Conservation (phyloP, 768 basidiomycete genomes). For the Leccinellum luteum region DNA sequence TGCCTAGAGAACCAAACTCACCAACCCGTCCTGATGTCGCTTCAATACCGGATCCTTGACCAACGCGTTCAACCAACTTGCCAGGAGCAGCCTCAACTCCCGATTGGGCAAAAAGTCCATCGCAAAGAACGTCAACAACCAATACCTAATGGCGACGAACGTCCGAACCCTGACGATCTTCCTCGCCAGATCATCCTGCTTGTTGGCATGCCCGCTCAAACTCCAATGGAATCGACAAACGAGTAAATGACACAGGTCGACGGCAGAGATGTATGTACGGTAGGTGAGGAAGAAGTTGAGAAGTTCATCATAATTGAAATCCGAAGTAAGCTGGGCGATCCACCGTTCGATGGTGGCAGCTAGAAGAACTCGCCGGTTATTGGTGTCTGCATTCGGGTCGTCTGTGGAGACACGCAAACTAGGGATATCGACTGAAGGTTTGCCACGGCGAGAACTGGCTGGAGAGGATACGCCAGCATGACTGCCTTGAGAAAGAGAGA, state of each 20-base stretch:
- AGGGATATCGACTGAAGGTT: constrained; percentile 27
- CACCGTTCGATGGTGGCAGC: constrained; percentile 92
- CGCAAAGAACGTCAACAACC: constrained; percentile 87
- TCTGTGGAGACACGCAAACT: constrained; percentile 23
- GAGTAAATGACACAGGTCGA: constrained; percentile 78
- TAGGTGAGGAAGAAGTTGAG: constrained; percentile 92
- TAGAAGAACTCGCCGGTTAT: constrained; percentile 51
- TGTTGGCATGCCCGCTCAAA: constrained; percentile 35
- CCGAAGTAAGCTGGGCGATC: constrained; percentile 88
- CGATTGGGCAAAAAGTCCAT: constrained; percentile 85
- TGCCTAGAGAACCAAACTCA: constrained; percentile 37
- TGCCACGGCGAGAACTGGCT: constrained; percentile 36
- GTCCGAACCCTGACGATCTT: constrained; percentile 85
- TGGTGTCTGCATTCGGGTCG: constrained; percentile 29
- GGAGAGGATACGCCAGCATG: constrained; percentile 40
- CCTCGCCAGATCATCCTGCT: constrained; percentile 65
- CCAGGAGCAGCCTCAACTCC: constrained; percentile 68
- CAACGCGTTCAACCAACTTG: constrained; percentile 80
- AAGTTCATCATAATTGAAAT: constrained; percentile 82
- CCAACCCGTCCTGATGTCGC: constrained; percentile 66
- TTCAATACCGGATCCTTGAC: constrained; percentile 67
- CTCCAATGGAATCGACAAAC: constrained; percentile 92
- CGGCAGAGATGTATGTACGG: constrained; percentile 75
- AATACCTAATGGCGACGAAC: constrained; percentile 86
- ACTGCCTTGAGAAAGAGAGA: constrained; percentile 40